phyloP scores from a whole-genome alignment of 768 basidiomycete species.

The Infundibulicybe gibba region DNA sequence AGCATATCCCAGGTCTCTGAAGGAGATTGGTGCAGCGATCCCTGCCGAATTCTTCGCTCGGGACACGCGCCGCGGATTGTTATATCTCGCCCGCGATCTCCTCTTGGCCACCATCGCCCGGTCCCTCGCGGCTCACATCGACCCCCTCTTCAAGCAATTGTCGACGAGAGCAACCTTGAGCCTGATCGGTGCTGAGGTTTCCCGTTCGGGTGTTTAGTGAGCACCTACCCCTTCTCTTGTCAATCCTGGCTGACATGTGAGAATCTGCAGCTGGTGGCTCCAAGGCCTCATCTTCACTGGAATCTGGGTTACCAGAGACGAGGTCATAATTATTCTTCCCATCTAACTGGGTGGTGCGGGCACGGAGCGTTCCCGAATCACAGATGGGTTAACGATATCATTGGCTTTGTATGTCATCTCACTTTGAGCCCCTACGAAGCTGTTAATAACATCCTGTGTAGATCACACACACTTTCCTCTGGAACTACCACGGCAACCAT shows the following conservation, averaged over 20 bases:
- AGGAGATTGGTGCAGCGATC: not conserved
- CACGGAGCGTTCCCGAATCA: constrained; percentile 5
- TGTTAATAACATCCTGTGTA: not conserved
- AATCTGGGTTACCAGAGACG: constrained; percentile 10
- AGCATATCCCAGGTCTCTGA: not conserved
- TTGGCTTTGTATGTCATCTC: constrained; percentile 4
- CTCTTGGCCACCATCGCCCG: not conserved
- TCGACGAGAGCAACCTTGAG: not conserved
- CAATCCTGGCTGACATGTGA: not conserved
- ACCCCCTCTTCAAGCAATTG: not conserved
- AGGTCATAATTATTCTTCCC: not conserved
- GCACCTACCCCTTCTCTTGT: not conserved
- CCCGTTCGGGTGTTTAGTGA: not conserved
- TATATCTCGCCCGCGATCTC: constrained; percentile 1
- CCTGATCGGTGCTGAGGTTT: not conserved
- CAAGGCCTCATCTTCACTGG: constrained; percentile 14
- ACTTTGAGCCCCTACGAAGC: not conserved
- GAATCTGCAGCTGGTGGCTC: constrained; percentile 12
- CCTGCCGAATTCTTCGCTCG: not conserved
- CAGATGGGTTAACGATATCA: constrained; percentile 1
- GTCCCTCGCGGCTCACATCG: not conserved
- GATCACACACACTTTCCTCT: not conserved
- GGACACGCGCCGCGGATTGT: not conserved
- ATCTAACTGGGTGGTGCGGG: constrained; percentile 1
- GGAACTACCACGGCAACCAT: constrained; percentile 6